Base-by-base conservation (phyloP, 306 rosid genomes). In the Alnus rubra region DNA sequence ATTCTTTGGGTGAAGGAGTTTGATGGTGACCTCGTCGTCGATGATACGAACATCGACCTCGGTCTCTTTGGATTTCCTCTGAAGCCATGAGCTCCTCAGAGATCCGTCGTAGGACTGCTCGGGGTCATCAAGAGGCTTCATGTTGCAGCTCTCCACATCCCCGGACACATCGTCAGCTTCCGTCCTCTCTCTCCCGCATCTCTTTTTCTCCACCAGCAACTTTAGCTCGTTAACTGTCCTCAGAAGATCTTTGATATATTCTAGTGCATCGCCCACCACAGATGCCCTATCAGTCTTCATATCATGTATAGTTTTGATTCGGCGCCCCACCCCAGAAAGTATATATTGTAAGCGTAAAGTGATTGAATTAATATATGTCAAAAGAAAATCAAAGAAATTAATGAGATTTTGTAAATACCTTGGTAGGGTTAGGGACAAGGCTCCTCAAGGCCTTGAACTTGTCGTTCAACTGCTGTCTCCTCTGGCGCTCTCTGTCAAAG, bases 41-140 rank as follows among this genome's bases (percentile, higher is more conserved):
- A 90, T 67, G 23, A 92, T 92, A 2, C 94, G 74, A 23, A 94
- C 90, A 77, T 94, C 98, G 3, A 94, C 95, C 77, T 94, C 98
- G 0, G 92, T 90, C 82, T 94, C 94, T 81, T 86, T 92, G 6
- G 92, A 92, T 79, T 92, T 94, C 79, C 93, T 91, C 80, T 93
- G 98, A n/a, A 95, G 88, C 99, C 99, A 95, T 15, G 99, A 93
- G 82, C 94, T 88, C 72, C 96, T 87, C 30, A 92, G 65, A 73
- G 85, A 71, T 9, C 83, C 85, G 82, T 76, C 84, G 85, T 67
- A 82, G 44, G 92, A 77, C 18, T 90, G 85, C 9, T 89, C 91
- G 33, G 82, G 74, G 13, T 88, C 96, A 47, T 23, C 88, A 23
- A 79, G 79, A 42, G 90, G 87, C 87, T 92, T 92, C 76, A 84